Evolutionary conservation across 176 grass and related monocot species (phyloP), one percentile per base, ranked within the genome.

Genomic region (Chrysopogon serrulatus): DNA sequence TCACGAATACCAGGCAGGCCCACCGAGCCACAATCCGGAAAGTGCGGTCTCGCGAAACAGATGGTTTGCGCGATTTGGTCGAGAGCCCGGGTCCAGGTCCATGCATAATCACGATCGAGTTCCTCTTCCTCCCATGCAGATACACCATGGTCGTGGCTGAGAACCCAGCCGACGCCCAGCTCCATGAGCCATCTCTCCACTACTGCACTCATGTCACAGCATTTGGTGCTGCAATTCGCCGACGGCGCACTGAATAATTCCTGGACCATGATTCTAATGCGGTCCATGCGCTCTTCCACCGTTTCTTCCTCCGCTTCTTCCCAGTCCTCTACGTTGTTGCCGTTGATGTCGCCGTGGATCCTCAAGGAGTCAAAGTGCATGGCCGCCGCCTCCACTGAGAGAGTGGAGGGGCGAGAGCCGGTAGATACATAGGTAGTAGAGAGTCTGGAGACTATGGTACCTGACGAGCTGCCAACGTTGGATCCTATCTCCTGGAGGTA

Each of bases 1-100:
- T 15, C 26, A 47, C 44, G 17, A 47, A 47, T 47, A 17, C 24
- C 16, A 4, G 61, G 28, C 28, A 8, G 13, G 14, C 5, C 5
- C 14, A 16, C 1, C 15, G 4, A 31, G 28, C 61, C 19, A 21
- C 19, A 2, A 53, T 53, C 49, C 1, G 5, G n/a, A n/a, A n/a
- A n/a, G n/a, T n/a, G n/a, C n/a, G n/a, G 1, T 6, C 2, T n/a
- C 21, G 0, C 1, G 51, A 2, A 9, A 56, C 21, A 1, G 31
- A 65, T 3, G 16, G 62, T 65, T 8, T 9, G 5, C 7, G 0
- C 3, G 14, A 34, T 65, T 19, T 34, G 0, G 31, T 16, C 0
- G 16, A 65, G 62, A 9, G 62, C 62, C 62, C 15, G 3, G 28
- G 34, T 34, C 62, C 62, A 65, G 63, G 0, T 21, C 13, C 2